Conservation (phyloP, 202 grass and related monocot species). For the Cymbopogon flexuosus region DNA sequence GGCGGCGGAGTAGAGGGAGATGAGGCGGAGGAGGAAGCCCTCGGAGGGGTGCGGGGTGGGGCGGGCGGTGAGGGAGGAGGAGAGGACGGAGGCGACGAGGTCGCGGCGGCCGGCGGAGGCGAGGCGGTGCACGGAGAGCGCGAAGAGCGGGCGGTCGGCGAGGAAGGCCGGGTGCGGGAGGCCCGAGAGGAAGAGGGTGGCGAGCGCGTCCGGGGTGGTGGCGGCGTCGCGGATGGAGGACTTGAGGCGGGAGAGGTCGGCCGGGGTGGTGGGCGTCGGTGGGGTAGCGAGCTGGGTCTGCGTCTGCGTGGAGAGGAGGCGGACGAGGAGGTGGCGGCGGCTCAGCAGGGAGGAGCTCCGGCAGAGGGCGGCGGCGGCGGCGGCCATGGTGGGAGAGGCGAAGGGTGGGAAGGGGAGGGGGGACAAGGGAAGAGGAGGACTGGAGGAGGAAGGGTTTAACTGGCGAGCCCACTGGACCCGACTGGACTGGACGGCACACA, state of each 20-base stretch:
- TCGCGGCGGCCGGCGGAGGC: conserved; percentile 51
- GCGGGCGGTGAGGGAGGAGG: conserved; percentile 47
- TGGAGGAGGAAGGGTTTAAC: neutral
- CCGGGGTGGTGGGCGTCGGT: neutral
- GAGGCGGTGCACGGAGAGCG: conserved; percentile 49
- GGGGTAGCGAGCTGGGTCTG: neutral
- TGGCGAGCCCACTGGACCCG: neutral
- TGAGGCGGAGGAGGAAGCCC: conserved; percentile 66
- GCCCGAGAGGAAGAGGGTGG: conserved; percentile 45
- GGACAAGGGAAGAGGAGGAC: neutral
- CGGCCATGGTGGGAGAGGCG: neutral
- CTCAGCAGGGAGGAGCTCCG: conserved; percentile 30
- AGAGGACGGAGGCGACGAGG: conserved; percentile 64
- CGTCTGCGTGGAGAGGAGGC: conserved; percentile 33
- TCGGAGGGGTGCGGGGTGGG: conserved; percentile 55
- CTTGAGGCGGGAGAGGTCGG: conserved; percentile 45
- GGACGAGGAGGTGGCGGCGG: conserved; percentile 32
- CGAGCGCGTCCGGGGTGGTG: conserved; percentile 48
- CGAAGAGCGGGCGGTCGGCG: conserved; percentile 55
- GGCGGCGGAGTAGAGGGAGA: conserved; percentile 58
- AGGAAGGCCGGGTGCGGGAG: conserved; percentile 46
- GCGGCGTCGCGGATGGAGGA: conserved; percentile 56
- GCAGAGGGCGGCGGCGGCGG: conserved; percentile 44
- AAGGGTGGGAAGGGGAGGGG: neutral
- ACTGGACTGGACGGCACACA: neutral